Evolutionary conservation across 1,139 yeast species (phyloP), one percentile per base, ranked within the genome.

Genomic region (Geotrichum carabidarum): DNA sequence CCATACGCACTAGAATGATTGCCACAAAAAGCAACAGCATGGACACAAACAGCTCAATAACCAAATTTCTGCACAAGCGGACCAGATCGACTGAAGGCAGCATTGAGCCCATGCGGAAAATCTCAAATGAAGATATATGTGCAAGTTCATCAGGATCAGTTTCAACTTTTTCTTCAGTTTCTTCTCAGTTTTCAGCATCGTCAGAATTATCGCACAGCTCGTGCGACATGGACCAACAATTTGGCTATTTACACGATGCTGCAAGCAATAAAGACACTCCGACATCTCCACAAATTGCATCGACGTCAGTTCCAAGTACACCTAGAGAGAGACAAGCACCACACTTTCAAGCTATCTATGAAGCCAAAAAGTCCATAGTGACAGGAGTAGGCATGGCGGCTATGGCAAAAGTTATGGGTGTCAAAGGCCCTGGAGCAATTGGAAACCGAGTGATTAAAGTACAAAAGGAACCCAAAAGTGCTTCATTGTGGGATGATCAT

Each of bases 351-450:
- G 56, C 53, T 8, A 27, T 53, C 31, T 53, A 53, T 18, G 54
- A 51, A 27, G 50, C 54, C 9, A 38, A 50, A 14, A 40, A 50
- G 30, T 35, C 48, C 11, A 49, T 49, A 15, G 42, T 49, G 18
- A 42, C 45, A 3, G 51, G 51, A 8, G 66, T 65, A 1, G 66
- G 65, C 3, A 63, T 64, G 1, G 64, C 63, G 1, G 66, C 65
- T 14, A 58, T 53, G 54, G 65, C 63, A 1, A 56, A 60, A 36
- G 51, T 64, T 7, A 44, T 62, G 58, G 62, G 60, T 11, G 51
- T 57, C 43, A 61, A 60, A 54, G 55, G 60, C 9, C 48, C 54
- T 9, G 48, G 48, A 4, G 57, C 61, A 0, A 37, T 62, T 7
- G 65, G 65, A 11, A 54, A 62, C 17, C 60, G 62, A 1, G 63